Percentiles rank a stretch among this genome's conserved stretches.
phyloP scores from a whole-genome alignment of 352 stramenopile species.

The Globisporangium yorkense region DNA sequence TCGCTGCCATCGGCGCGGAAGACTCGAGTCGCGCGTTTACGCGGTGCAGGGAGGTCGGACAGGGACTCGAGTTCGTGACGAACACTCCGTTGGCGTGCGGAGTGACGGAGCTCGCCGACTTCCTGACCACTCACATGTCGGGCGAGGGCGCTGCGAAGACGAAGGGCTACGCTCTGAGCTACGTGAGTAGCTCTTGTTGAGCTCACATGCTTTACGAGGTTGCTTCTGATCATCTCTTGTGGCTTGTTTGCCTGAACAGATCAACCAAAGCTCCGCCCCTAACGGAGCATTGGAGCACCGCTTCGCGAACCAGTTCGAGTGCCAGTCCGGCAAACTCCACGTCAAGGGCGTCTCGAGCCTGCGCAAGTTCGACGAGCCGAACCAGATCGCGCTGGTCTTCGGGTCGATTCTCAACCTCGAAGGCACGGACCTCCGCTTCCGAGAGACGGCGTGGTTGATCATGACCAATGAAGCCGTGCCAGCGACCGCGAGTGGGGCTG shows the following conservation, averaged over 20 bases:
- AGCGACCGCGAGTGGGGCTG: background rate
- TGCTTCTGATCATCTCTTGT: background rate
- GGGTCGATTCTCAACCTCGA: background rate
- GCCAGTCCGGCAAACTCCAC: background rate
- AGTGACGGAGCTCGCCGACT: background rate
- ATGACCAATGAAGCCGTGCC: background rate
- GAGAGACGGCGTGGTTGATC: conserved; percentile 5
- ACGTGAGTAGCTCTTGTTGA: background rate
- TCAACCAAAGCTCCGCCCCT: background rate
- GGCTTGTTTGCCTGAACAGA: background rate
- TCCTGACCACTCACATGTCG: background rate
- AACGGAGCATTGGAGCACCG: background rate
- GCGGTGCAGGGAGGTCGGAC: background rate
- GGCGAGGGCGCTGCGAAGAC: background rate
- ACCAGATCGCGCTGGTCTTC: conserved; percentile 1
- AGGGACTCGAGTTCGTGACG: background rate
- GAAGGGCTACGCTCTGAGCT: background rate
- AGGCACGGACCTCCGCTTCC: background rate
- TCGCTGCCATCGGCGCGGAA: background rate
- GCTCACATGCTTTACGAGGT: background rate
- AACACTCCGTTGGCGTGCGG: background rate
- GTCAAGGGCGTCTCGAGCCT: background rate
- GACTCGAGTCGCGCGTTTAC: background rate
- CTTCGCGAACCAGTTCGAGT: background rate
- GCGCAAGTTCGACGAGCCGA: background rate